Percentiles rank a stretch among this genome's conserved stretches.
phyloP scores from a whole-genome alignment of 805 yeast genomes.

The Yamadazyma olivae region DNA sequence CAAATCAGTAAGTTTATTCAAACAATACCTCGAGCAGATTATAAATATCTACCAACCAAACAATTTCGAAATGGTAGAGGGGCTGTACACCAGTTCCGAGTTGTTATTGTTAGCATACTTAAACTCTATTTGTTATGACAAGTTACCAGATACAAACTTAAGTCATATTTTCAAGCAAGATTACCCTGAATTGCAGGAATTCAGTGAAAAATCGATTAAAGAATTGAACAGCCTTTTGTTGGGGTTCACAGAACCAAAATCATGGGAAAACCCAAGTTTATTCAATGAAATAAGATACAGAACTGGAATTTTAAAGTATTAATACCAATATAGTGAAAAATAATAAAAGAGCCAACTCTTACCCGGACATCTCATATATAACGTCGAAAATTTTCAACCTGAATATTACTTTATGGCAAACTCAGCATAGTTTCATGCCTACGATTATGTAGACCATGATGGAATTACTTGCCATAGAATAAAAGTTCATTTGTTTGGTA shows the following conservation, averaged over 20 bases:
- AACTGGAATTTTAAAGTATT: constrained; percentile 12
- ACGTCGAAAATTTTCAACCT: neutral
- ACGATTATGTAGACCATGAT: constrained; percentile 35
- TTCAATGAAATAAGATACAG: constrained; percentile 29
- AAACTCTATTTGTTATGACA: constrained; percentile 2
- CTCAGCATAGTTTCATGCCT: constrained; percentile 44
- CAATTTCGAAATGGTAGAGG: neutral
- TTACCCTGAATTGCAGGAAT: constrained; percentile 5
- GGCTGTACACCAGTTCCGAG: constrained; percentile 6
- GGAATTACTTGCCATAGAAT: constrained; percentile 42
- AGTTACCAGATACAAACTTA: constrained; percentile 11
- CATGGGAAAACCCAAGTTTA: constrained; percentile 31
- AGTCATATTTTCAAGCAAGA: constrained; percentile 4
- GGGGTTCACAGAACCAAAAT: constrained; percentile 17
- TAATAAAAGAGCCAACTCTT: too few species aligned
- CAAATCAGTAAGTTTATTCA: constrained; percentile 18
- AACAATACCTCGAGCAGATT: constrained; percentile 9
- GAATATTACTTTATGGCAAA: constrained; percentile 20
- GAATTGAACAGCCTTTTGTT: neutral
- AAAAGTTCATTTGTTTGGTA: constrained; percentile 5
- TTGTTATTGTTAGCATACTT: constrained; percentile 10
- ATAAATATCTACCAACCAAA: constrained; percentile 2
- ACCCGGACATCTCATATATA: neutral
- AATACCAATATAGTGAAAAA: too few species aligned
- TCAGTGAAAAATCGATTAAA: neutral